phyloP scores from a whole-genome alignment of 2,329 filamentous ascomycete species.

The Aureobasidium lini region DNA sequence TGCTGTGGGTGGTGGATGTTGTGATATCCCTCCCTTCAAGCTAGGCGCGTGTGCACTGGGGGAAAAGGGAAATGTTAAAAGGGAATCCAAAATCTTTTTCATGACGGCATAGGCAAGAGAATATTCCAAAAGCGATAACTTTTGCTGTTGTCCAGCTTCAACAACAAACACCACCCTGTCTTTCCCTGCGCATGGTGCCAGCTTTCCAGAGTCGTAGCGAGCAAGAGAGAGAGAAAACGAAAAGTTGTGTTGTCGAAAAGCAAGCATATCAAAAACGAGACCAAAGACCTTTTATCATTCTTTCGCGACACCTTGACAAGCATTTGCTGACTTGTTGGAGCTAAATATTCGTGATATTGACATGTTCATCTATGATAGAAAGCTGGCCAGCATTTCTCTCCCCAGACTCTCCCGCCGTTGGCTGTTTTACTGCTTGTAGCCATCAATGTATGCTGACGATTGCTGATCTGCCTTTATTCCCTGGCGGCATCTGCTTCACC shows the following conservation, averaged over 20 bases:
- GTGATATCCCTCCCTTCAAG: background rate
- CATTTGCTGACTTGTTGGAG: background rate
- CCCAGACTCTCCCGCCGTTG: background rate
- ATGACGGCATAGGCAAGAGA: conserved; percentile 9
- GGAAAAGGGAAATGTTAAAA: conserved; percentile 4
- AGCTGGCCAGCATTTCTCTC: background rate
- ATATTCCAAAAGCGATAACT: background rate
- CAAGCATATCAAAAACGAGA: conserved; percentile 6
- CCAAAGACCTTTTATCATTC: background rate
- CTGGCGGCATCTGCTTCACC: background rate
- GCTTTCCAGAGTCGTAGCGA: background rate
- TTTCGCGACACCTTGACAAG: background rate
- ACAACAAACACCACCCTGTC: background rate
- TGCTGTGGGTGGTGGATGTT: background rate
- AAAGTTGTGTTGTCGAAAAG: conserved; percentile 2
- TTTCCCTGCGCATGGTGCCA: background rate
- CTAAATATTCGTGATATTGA: background rate
- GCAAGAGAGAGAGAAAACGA: background rate
- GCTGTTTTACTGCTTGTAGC: background rate
- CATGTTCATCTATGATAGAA: no score
- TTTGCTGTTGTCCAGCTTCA: conserved; percentile 7
- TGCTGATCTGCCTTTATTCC: background rate
- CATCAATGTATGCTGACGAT: background rate
- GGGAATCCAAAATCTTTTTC: conserved; percentile 3
- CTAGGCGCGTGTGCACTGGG: background rate